Conservation (phyloP, 2,329 filamentous ascomycete species). For the Fusarium sp. region DNA sequence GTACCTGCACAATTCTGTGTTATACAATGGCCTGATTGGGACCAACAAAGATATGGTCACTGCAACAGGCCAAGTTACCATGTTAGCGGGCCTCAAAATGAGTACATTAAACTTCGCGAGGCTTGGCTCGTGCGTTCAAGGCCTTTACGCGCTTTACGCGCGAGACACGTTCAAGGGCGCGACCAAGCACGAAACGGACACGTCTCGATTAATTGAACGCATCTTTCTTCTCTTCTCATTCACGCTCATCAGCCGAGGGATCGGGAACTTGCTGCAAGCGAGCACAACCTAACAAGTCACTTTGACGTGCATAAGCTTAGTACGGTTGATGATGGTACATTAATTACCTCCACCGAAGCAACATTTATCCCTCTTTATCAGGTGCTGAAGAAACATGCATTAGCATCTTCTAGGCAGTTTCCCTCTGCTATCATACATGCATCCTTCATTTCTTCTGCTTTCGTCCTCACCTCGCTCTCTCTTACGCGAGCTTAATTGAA, state of each 20-base stretch:
- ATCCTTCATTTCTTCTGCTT: neutral
- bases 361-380: conserved; percentile 24
- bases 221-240: conserved; percentile 31
- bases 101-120: neutral
- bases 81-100: conserved; percentile 17
- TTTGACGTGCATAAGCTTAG: conserved; percentile 41
- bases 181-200: conserved; percentile 60
- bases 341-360: conserved; percentile 10
- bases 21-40: conserved; percentile 9
- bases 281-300: conserved; percentile 40
- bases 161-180: conserved; percentile 51
- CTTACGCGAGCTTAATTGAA: conserved; percentile 14
- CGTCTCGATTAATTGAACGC: conserved; percentile 55
- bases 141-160: conserved; percentile 43
- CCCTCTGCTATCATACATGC: neutral
- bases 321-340: neutral
- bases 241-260: conserved; percentile 27
- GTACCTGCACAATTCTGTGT: conserved; percentile 6
- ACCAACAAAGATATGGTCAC: conserved; percentile 15
- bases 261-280: conserved; percentile 35
- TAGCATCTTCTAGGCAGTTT: neutral
- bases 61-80: conserved; percentile 14
- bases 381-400: conserved; percentile 11
- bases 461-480: conserved; percentile 4
- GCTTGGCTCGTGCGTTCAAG: conserved; percentile 38